Conservation (phyloP, 768 basidiomycete genomes). For the Amanita rubescens region DNA sequence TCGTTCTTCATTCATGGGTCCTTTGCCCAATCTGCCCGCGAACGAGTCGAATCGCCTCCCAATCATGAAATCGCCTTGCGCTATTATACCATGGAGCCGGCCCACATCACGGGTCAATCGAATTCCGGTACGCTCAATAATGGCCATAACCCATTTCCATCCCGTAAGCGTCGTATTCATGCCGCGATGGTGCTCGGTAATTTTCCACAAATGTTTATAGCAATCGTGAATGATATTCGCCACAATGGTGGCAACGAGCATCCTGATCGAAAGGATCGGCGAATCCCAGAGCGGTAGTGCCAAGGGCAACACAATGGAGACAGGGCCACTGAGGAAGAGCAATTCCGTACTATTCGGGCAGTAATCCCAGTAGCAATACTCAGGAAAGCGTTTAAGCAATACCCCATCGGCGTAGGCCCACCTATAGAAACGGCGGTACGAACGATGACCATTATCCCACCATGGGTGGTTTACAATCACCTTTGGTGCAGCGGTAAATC, state of each 20-base stretch:
- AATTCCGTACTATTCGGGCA: constrained; percentile 45
- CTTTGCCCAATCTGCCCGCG: constrained; percentile 28
- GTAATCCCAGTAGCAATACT: constrained; percentile 33
- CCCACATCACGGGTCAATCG: constrained; percentile 46
- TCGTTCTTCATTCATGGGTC: constrained; percentile 37
- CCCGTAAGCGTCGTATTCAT: constrained; percentile 31
- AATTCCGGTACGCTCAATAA: constrained; percentile 43
- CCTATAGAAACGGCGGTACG: constrained; percentile 49
- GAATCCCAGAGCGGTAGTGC: constrained; percentile 9
- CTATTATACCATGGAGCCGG: constrained; percentile 36
- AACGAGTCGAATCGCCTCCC: constrained; percentile 53
- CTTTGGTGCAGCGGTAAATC: constrained; percentile 32
- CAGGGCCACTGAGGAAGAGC: constrained; percentile 20
- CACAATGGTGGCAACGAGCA: constrained; percentile 22
- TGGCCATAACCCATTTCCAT: constrained; percentile 31
- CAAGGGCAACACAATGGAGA: constrained; percentile 12
- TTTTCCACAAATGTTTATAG: constrained; percentile 38
- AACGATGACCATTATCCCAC: constrained; percentile 27
- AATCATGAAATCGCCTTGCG: constrained; percentile 34
- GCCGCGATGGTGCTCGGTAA: constrained; percentile 24
- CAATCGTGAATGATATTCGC: constrained; percentile 45
- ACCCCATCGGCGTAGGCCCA: constrained; percentile 49
- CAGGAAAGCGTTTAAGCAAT: constrained; percentile 40
- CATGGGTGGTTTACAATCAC: constrained; percentile 46
- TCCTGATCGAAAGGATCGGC: constrained; percentile 11